These are phyloP conservation scores for Pulveroboletus sp. DNA, from an alignment of 768 basidiomycete genomes.

Conservation along the genomic window DNA sequence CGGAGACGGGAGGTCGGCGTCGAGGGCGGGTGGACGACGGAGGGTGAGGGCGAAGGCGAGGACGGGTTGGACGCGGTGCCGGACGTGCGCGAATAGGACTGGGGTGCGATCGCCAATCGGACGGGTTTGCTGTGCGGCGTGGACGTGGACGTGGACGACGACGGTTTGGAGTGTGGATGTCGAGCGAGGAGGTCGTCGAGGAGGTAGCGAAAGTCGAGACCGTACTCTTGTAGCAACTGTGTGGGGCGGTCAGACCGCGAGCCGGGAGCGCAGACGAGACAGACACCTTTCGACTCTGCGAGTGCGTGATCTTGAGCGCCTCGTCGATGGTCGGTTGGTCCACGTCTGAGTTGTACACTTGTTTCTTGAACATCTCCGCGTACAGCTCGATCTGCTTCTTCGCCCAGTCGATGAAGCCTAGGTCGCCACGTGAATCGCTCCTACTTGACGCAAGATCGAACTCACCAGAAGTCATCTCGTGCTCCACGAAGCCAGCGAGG, in stretches of 20 bases:
- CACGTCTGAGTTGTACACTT: constrained; percentile 84
- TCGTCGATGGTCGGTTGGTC: constrained; percentile 70
- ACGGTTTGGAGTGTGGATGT: constrained; percentile 45
- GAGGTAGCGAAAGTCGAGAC: constrained; percentile 91
- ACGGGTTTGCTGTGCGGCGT: constrained; percentile 24
- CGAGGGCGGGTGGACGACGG: constrained; percentile 17
- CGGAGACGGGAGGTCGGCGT: constrained; percentile 27
- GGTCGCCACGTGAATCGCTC: background rate
- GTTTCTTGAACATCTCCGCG: constrained; percentile 80
- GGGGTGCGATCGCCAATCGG: constrained; percentile 22
- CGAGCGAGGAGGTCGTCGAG: constrained; percentile 67
- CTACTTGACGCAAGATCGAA: constrained; percentile 5
- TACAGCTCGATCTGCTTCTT: constrained; percentile 80
- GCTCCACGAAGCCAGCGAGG: constrained; percentile 91
- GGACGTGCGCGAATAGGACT: constrained; percentile 15
- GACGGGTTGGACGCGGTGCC: constrained; percentile 16
- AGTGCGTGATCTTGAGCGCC: constrained; percentile 68
- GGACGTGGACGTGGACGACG: constrained; percentile 10
- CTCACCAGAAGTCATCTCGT: constrained; percentile 88
- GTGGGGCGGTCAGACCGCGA: background rate
- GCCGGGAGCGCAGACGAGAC: constrained; percentile 3
- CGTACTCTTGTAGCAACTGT: constrained; percentile 86
- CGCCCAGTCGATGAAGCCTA: constrained; percentile 95
- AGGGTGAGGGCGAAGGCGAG: constrained; percentile 17
- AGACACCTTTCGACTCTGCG: constrained; percentile 87